Conservation (phyloP, 169 alveolate species). For the Cryptosporidium tyzzeri region DNA sequence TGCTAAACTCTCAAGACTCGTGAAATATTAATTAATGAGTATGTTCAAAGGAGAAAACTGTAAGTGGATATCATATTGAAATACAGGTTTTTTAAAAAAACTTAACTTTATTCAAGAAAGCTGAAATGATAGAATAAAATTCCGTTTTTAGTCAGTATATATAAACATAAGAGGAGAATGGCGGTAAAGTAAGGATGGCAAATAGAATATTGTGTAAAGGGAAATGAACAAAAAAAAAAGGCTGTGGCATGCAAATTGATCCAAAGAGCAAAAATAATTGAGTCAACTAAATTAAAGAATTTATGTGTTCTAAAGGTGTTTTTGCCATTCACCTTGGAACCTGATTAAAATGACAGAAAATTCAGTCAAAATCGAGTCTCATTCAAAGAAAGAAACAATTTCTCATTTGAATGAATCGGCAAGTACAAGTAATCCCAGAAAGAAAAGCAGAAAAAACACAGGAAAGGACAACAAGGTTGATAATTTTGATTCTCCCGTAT, state of each 20-base stretch:
- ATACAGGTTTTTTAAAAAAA: not conserved
- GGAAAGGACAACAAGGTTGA: slow-evolving; percentile 27
- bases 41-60: not conserved
- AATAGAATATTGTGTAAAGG: too few relatives aligned
- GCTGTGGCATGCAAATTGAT: slow-evolving; percentile 5
- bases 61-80: too few relatives aligned
- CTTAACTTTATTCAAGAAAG: too few relatives aligned
- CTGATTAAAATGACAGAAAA: not conserved
- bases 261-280: not conserved
- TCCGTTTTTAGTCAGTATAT: not conserved
- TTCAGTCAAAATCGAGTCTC: not conserved
- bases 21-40: not conserved
- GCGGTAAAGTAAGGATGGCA: not conserved
- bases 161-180: not conserved
- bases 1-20: not conserved
- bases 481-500: slow-evolving; percentile 21
- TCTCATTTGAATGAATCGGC: not conserved
- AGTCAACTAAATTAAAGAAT: not conserved
- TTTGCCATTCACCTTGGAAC: too few relatives aligned
- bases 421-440: not conserved
- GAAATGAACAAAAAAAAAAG: not conserved
- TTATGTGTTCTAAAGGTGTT: not conserved
- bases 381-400: not conserved
- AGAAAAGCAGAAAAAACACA: slow-evolving; percentile 3
- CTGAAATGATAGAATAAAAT: too few relatives aligned